phyloP scores from a whole-genome alignment of 371 early-diverging fungal genomes.

The Smittium mucronatum region DNA sequence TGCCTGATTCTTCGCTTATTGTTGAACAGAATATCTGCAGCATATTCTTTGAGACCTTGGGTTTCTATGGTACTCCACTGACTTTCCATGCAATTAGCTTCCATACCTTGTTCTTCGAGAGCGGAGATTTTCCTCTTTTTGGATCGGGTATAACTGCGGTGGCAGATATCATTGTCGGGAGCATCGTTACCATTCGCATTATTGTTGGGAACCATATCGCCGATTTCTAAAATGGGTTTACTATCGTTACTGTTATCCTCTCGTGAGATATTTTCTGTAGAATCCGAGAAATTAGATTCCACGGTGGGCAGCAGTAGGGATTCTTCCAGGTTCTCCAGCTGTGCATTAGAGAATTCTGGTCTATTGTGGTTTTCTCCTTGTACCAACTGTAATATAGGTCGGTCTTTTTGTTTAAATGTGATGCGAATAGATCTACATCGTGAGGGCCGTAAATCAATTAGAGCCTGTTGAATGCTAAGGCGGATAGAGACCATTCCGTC shows the following conservation, averaged over 20 bases:
- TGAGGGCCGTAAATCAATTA: background rate
- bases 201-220: background rate
- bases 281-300: background rate
- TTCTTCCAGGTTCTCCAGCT: background rate
- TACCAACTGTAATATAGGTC: background rate
- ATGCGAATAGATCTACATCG: background rate
- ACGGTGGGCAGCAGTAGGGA: background rate
- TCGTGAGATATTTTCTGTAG: background rate
- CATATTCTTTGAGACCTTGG: background rate
- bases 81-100: background rate
- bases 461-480: background rate
- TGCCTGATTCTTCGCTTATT: background rate
- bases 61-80: background rate
- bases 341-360: background rate
- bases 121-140: constrained; percentile 1
- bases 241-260: background rate
- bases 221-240: background rate
- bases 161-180: background rate
- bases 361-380: background rate
- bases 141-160: background rate
- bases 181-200: background rate
- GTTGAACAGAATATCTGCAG: background rate
- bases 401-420: background rate
- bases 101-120: background rate
- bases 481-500: background rate